Evolutionary conservation across 2,329 filamentous ascomycete species (phyloP), one percentile per base, ranked within the genome.

Genomic region (Madurella mycetomatis): DNA sequence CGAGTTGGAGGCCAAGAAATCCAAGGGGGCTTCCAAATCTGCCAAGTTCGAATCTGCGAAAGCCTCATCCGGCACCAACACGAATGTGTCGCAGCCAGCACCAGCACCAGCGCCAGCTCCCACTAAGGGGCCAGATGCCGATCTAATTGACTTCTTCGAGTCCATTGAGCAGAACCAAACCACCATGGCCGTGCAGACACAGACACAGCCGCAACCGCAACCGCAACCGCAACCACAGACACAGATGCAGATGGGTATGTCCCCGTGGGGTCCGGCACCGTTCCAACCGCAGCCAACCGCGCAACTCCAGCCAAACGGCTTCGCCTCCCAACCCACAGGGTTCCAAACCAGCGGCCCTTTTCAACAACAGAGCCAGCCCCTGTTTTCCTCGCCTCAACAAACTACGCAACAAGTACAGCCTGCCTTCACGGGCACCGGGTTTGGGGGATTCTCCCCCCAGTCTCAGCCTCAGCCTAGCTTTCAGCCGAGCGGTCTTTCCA

Each of bases 111-210:
- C 80, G 61, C 71, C 78, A 8, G 62, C 70, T 60, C 70, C 73
- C 2, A 69, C 72, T 37, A 90, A 87, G 70, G 84, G 81, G 1
- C 84, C 85, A 30, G 85, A 82, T 62, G 84, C 86, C 30, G 88
- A 95, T 74, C 77, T 95, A 57, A 97, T 95, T 67, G 94, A 92
- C 74, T 96, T 95, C 72, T 96, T 96, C 69, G 92, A 87, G 66
- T 92, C 90, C 5, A 96, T 95, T 65, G 92, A 96, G 66, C 85
- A 90, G 67, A 91, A 92, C 60, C 90, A 94, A 69, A 88, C 88
- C 49, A 77, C 86, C 1, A 82, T 89, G 78, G 78, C 72, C 39
- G 67, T 71, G 1, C 77, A 79, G 59, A 65, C 75, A 16, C 70
- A 71, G 40, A 59, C 70, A 1, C 73, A 73, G 50, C 67, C 68